Evolutionary conservation across 768 basidiomycete species (phyloP), one percentile per base, ranked within the genome.

Genomic region (Boletellus emodensis): DNA sequence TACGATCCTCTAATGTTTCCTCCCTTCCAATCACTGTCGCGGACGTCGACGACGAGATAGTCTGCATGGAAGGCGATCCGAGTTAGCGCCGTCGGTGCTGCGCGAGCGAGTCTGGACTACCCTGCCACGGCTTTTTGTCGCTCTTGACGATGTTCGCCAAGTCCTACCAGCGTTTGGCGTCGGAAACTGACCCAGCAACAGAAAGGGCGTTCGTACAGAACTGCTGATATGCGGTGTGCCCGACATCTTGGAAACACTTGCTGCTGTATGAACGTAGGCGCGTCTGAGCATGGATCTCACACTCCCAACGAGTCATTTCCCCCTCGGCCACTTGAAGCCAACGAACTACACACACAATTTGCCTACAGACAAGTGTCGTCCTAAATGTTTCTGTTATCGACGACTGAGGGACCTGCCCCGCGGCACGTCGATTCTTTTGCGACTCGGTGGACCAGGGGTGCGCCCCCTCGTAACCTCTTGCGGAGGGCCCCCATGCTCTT

Each of bases 11-110:
- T 81, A 65, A 93, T 89, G 63, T 92, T 85, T 34, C 90, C 90
- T 56, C 90, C 90, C 11, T 63, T 72, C 67, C 76, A 87, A 56
- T 93, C 90, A 49, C 84, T 80, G 64, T 90, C 90, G n/a, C 90
- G 83, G 30, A 93, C 90, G 64, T 93, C 90, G 36, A 93, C 78
- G 39, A 93, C 76, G 28, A 85, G 65, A 62, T 83, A 92, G 62
- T 91, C 87, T 68, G 44, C 38, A 34, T 12, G 28, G 30, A 36
- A 36, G 10, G n/a, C 7, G 28, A 15, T 17, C 3, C 38, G 6
- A 37, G 34, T 50, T 26, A 41, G 48, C n/a, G 36, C 30, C 12
- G 10, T 43, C 32, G 39, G n/a, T n/a, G 12, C 14, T 28, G 40
- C 10, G 32, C 24, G 10, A 36, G 39, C 13, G 30, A 14, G 3